Conservation (phyloP, 129 eudicot genomes). For the Oenanthe sinensis region DNA sequence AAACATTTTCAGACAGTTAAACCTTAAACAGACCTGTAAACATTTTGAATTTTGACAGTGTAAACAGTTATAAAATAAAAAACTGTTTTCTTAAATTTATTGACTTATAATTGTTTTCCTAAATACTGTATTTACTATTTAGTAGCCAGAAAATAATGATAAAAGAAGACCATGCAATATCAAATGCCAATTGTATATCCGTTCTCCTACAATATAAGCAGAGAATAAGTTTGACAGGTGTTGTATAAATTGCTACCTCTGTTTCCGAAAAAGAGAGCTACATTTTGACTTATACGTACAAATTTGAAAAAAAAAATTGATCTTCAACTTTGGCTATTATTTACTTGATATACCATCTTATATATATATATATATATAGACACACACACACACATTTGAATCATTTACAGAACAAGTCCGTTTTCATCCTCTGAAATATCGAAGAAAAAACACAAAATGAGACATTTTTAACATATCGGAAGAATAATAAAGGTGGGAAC, state of each 20-base stretch:
- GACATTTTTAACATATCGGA: not conserved
- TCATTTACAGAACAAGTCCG: not conserved
- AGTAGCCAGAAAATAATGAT: not conserved
- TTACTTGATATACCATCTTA: not conserved
- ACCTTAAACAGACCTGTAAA: not conserved
- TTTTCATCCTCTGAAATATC: not conserved
- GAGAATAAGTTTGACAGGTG: not conserved
- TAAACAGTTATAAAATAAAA: not conserved
- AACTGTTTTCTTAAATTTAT: not conserved
- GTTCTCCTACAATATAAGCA: not conserved
- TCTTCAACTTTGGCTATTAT: not conserved
- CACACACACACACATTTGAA: not conserved
- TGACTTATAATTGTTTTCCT: not conserved
- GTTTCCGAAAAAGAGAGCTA: not conserved
- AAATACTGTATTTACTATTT: not conserved
- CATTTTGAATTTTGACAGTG: not conserved
- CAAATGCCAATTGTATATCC: not conserved
- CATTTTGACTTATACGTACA: not conserved
- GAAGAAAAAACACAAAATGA: not conserved
- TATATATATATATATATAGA: too few relatives aligned
- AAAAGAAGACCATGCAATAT: not conserved
- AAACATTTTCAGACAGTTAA: not conserved
- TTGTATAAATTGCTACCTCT: not conserved
- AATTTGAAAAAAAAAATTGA: not conserved
- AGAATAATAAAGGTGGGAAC: not conserved